Base-by-base conservation (phyloP, 2,329 filamentous ascomycete genomes). In the Pestalotiopsis sp. region DNA sequence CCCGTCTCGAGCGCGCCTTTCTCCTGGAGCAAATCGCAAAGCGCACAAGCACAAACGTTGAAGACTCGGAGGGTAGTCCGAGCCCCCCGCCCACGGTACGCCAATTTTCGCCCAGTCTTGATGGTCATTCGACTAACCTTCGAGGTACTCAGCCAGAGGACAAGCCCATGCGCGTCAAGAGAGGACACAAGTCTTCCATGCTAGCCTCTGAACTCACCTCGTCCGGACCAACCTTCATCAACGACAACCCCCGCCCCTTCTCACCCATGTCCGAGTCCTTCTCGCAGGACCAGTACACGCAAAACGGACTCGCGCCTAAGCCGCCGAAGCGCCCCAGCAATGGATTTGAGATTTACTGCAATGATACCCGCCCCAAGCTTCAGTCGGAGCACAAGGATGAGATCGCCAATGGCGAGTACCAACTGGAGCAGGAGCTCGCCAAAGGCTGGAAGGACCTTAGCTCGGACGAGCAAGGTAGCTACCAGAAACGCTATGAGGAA, bases 1-100 rank as follows among this genome's bases (percentile, higher is more conserved):
- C 97, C 86, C 91, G 96, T 64, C 88, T 98, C 27, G 93, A 97
- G 83, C 89, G 94, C 71, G 92, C 93, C 31, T 91, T 93, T 73
- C 83, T 93, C 61, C 85, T 92, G 41, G 90, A 93, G 76, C 90
- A 94, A 77, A 85, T 96, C 57, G 86, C 90, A 23, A 91, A 91
- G 75, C 89, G 93, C 73, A 94, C 92, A 20, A 92, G 91, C 79
- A 86, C 89, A 73, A 92, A 92, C 73, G 90, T 92, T 62, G 90
- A 93, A 78, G 91, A 95, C 78, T 93, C 92, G 11, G 92, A 95
- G 74, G 91, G 91, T 74, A 93, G 91, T 77, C 92, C 91, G 6
- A 93, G 91, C 76, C 92, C 92, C n/a, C 92, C 92, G 27, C 92
- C 92, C 58, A 94, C 92, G 74, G 91, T 93, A 88, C 27, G 59